Evolutionary conservation across 1,284 basidiomycete genomes (phyloP).

Genomic region (Calocybe gambosa): DNA sequence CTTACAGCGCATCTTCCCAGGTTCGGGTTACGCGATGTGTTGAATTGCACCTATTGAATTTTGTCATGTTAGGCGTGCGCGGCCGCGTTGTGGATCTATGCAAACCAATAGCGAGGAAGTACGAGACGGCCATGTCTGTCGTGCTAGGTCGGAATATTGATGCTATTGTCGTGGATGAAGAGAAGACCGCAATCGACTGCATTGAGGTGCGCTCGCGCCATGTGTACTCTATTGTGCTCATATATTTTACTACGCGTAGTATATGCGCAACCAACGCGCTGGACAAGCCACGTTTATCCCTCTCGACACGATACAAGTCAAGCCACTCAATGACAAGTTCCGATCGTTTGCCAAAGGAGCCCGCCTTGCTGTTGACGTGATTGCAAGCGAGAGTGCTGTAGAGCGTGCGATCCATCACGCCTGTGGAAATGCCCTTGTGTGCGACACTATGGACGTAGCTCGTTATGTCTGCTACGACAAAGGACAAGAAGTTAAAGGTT

Average conservation of each 20-base stretch:
- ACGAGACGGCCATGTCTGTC: conserved; percentile 92
- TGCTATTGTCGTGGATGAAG: conserved; percentile 92
- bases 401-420: conserved; percentile 96
- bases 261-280: conserved; percentile 90
- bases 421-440: conserved; percentile 92
- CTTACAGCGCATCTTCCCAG: conserved; percentile 85
- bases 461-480: conserved; percentile 90
- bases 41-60: neutral
- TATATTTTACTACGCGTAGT: conserved; percentile 40
- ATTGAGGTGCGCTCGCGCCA: conserved; percentile 62
- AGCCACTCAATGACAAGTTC: conserved; percentile 92
- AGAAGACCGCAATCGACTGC: conserved; percentile 96
- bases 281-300: conserved; percentile 98
- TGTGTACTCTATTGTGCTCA: neutral
- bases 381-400: conserved; percentile 80
- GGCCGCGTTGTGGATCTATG: conserved; percentile 91
- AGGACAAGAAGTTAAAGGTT: conserved; percentile 93
- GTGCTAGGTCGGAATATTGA: conserved; percentile 94
- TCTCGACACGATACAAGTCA: conserved; percentile 92
- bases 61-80: conserved; percentile 56
- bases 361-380: conserved; percentile 90
- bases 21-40: conserved; percentile 26
- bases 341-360: conserved; percentile 89
- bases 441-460: conserved; percentile 92
- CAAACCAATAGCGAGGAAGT: conserved; percentile 90